phyloP scores from a whole-genome alignment of 2,329 filamentous ascomycete species.

The Calonectria naviculata region DNA sequence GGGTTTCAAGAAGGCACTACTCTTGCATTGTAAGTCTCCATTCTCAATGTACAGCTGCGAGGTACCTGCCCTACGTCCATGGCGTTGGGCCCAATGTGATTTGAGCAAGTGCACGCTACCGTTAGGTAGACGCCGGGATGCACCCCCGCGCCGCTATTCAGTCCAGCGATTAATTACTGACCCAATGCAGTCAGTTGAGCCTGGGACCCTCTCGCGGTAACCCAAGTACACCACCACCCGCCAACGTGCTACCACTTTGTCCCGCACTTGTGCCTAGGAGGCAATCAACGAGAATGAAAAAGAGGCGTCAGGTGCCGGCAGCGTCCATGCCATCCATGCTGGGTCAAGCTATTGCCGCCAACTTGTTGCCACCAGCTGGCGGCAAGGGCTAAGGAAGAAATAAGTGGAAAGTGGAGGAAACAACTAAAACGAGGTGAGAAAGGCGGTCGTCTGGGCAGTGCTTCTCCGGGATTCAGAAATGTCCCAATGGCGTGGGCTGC shows the following conservation, averaged over 20 bases:
- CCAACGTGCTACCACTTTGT: conserved; percentile 5
- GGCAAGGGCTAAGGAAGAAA: not conserved
- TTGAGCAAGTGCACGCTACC: conserved; percentile 2
- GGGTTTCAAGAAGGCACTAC: conserved; percentile 10
- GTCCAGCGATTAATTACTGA: conserved; percentile 5
- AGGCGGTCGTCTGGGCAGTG: not conserved
- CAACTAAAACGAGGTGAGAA: conserved; percentile 1
- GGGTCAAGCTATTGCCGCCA: not conserved
- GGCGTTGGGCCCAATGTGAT: conserved; percentile 7
- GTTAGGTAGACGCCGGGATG: conserved; percentile 6
- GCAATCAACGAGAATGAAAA: not conserved
- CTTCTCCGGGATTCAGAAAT: not conserved
- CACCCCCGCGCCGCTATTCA: conserved; percentile 13
- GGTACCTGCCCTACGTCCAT: conserved; percentile 4
- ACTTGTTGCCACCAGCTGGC: conserved; percentile 5
- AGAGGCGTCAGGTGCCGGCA: conserved; percentile 16
- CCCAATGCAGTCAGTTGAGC: conserved; percentile 4
- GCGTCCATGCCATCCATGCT: conserved; percentile 20
- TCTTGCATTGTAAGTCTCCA: not conserved
- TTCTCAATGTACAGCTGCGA: not conserved
- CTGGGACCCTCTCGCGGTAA: conserved; percentile 8
- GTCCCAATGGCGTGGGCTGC: not conserved
- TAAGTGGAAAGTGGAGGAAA: conserved; percentile 1
- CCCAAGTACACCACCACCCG: conserved; percentile 1
- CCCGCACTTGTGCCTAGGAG: not conserved